Percentiles rank a stretch among this genome's conserved stretches.
These are phyloP conservation scores for Aspergillus avenaceus DNA, from an alignment of 495 filamentous ascomycete species.

Conservation along the genomic window DNA sequence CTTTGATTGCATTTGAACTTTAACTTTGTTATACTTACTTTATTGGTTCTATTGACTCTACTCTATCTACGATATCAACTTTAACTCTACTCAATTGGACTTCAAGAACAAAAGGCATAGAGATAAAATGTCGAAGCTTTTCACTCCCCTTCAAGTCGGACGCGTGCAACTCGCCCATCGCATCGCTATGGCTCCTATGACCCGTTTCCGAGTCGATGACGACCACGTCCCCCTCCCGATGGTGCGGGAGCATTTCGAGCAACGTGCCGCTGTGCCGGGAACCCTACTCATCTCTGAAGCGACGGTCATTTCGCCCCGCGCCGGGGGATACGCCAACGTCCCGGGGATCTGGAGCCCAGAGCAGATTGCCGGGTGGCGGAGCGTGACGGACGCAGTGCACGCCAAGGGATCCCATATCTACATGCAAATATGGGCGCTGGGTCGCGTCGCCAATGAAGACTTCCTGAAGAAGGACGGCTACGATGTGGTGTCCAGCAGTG, in stretches of 20 bases:
- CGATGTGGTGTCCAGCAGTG: conserved; percentile 28
- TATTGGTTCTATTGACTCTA: no score
- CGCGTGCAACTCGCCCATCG: conserved; percentile 40
- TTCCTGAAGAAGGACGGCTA: conserved; percentile 27
- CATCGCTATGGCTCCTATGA: conserved; percentile 50
- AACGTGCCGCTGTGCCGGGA: conserved; percentile 46
- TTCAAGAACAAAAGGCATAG: background rate
- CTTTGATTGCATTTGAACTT: no score
- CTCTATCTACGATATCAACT: no score
- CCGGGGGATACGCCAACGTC: conserved; percentile 38
- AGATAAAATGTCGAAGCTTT: conserved; percentile 25
- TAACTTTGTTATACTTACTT: no score
- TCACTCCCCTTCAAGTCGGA: conserved; percentile 48
- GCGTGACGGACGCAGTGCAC: conserved; percentile 49
- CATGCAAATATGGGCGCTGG: conserved; percentile 54
- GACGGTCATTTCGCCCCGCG: conserved; percentile 54
- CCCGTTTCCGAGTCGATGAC: conserved; percentile 39
- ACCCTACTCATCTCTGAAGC: conserved; percentile 59
- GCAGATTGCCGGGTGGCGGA: conserved; percentile 46
- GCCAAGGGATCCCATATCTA: conserved; percentile 47
- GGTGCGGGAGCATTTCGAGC: conserved; percentile 45
- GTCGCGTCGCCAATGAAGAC: conserved; percentile 46
- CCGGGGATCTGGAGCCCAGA: conserved; percentile 44
- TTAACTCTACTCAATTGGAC: no score
- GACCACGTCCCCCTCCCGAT: conserved; percentile 29